These are phyloP conservation scores for Teunomyces barrocoloradensis DNA, from an alignment of 805 yeast species.

Conservation along the genomic window DNA sequence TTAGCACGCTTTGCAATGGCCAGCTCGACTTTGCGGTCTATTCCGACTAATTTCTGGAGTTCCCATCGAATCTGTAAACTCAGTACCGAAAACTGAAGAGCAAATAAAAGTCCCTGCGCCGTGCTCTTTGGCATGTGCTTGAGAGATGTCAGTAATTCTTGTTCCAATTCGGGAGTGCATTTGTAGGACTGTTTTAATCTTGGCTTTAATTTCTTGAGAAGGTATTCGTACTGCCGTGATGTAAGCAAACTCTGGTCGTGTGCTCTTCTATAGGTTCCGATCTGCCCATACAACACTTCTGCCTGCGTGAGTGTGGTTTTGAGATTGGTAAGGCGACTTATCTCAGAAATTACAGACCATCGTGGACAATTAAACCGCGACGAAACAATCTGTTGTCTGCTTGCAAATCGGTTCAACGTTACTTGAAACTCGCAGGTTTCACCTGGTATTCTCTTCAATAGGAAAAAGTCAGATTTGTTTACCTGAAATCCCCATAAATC, in stretches of 20 bases:
- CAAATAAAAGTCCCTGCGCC: slow-evolving; percentile 29
- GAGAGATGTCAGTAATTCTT: slow-evolving; percentile 11
- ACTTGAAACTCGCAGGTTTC: slow-evolving; percentile 10
- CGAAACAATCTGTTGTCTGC: slow-evolving; percentile 12
- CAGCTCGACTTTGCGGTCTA: slow-evolving; percentile 12
- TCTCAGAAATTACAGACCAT: slow-evolving; percentile 2
- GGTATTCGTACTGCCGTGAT: slow-evolving; percentile 12
- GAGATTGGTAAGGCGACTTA: slow-evolving; percentile 12
- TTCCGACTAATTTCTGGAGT: slow-evolving; percentile 26
- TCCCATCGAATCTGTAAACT: slow-evolving; percentile 32
- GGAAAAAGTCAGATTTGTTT: not conserved
- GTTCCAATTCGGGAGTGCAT: slow-evolving; percentile 4
- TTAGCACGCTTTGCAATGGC: slow-evolving; percentile 2
- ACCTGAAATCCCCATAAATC: slow-evolving; percentile 29
- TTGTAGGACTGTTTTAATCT: slow-evolving; percentile 10
- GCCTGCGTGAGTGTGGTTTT: slow-evolving; percentile 18
- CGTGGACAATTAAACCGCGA: slow-evolving; percentile 21
- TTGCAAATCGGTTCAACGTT: slow-evolving; percentile 12
- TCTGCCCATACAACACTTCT: slow-evolving; percentile 8
- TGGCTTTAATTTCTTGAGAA: slow-evolving; percentile 9
- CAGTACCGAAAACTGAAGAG: slow-evolving; percentile 22
- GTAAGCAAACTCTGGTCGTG: slow-evolving; percentile 7
- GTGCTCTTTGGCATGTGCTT: slow-evolving; percentile 8
- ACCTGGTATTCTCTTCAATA: not conserved
- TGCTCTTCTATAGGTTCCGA: not conserved